Conservation (phyloP, 495 filamentous ascomycete genomes). For the Aspergillus homomorphus region DNA sequence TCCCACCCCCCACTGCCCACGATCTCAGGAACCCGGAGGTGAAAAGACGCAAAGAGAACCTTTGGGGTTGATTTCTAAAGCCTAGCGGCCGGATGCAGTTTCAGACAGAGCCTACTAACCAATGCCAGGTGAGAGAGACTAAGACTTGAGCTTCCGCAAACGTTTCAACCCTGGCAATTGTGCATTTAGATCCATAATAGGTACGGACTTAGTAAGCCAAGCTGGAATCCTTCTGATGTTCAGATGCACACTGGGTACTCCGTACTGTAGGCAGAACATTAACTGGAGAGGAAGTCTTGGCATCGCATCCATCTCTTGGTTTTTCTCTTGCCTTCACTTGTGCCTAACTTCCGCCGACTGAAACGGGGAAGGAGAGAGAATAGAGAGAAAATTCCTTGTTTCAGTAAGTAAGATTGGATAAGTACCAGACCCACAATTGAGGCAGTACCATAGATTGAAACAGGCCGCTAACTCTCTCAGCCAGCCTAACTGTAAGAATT, state of each 20-base stretch:
- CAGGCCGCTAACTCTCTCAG: conserved; percentile 6
- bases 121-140: too few relatives aligned
- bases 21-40: neutral
- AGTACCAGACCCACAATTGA: conserved; percentile 12
- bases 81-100: neutral
- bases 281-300: neutral
- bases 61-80: neutral
- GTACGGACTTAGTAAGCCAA: too few relatives aligned
- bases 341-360: too few relatives aligned
- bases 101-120: neutral
- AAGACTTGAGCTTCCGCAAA: neutral
- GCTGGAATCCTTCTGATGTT: too few relatives aligned
- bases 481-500: conserved; percentile 9
- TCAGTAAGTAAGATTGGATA: conserved; percentile 10
- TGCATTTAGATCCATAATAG: neutral
- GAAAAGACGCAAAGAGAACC: neutral
- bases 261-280: too few relatives aligned
- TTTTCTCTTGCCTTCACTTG: neutral
- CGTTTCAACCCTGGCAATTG: neutral
- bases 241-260: neutral
- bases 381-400: conserved; percentile 6
- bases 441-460: conserved; percentile 17
- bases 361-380: neutral
- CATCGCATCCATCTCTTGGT: too few relatives aligned
- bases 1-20: neutral